Percentiles rank a stretch among this genome's conserved stretches.
Conservation (phyloP, 2,329 filamentous ascomycete genomes). For the Epichloe festucae region DNA sequence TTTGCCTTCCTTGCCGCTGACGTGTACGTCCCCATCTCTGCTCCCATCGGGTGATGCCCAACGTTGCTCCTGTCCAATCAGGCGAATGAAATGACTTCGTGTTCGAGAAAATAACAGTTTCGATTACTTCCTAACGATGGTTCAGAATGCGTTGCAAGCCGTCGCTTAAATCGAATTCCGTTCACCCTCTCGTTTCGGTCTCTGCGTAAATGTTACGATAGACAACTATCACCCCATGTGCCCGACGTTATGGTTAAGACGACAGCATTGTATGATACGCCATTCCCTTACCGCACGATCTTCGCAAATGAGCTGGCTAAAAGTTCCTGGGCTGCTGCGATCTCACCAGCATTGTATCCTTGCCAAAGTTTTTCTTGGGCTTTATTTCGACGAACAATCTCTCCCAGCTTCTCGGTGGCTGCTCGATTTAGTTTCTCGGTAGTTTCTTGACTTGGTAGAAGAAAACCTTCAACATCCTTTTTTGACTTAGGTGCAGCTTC, state of each 20-base stretch:
- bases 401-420: constrained; percentile 61
- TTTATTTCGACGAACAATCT: constrained; percentile 56
- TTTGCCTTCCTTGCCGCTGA: constrained; percentile 1
- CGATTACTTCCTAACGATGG: background rate
- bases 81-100: background rate
- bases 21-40: background rate
- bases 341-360: constrained; percentile 59
- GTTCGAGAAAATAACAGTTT: background rate
- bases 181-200: background rate
- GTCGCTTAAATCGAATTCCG: background rate
- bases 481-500: constrained; percentile 27
- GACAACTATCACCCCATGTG: background rate
- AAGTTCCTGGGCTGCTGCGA: constrained; percentile 57
- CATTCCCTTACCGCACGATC: constrained; percentile 27
- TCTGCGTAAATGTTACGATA: background rate
- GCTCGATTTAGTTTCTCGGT: constrained; percentile 57
- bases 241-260: background rate
- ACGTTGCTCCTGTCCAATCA: background rate
- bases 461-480: constrained; percentile 38
- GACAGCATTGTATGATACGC: too few relatives aligned
- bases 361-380: constrained; percentile 53
- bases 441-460: constrained; percentile 42
- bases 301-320: constrained; percentile 39
- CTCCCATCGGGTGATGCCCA: background rate
- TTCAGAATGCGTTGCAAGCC: background rate